A percentile compares a stretch with the other conserved stretches of the same genome.
phyloP scores from a whole-genome alignment of 768 basidiomycete genomes.

The Lactarius trivialis region DNA sequence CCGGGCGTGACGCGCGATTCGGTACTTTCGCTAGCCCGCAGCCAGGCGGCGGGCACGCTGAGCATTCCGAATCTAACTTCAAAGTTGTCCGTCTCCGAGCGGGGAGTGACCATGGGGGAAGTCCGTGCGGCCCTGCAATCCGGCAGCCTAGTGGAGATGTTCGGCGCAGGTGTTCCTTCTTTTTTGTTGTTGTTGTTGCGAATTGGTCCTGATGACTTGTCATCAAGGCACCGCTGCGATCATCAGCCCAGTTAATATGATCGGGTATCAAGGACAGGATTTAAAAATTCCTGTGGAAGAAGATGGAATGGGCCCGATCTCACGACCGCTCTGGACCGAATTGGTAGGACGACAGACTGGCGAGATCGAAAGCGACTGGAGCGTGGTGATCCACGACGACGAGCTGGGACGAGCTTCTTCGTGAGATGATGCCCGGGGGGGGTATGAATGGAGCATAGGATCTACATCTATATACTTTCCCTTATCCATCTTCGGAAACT shows the following conservation, averaged over 20 bases:
- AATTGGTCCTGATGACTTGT: not conserved
- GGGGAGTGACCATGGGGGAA: constrained; percentile 30
- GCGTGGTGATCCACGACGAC: constrained; percentile 29
- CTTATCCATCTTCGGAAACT: too few species aligned
- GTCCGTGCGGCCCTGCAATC: constrained; percentile 27
- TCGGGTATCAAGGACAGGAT: constrained; percentile 39
- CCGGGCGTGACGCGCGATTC: constrained; percentile 40
- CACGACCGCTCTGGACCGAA: constrained; percentile 33
- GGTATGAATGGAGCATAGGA: not conserved
- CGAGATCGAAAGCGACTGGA: constrained; percentile 39
- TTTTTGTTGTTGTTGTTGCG: not conserved
- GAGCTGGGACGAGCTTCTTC: not conserved
- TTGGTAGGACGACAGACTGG: constrained; percentile 39
- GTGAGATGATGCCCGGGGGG: not conserved
- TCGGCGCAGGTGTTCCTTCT: constrained; percentile 24
- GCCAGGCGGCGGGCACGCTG: constrained; percentile 30
- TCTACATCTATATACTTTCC: not conserved
- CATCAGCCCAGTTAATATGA: constrained; percentile 31
- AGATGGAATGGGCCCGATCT: constrained; percentile 36
- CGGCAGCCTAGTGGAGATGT: constrained; percentile 31
- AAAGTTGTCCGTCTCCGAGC: constrained; percentile 28
- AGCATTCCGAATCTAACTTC: constrained; percentile 25
- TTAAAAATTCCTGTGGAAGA: constrained; percentile 36
- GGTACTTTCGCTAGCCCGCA: constrained; percentile 33
- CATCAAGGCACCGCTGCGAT: constrained; percentile 37